Evolutionary conservation across 2,329 filamentous ascomycete genomes (phyloP), one percentile per base, ranked within the genome.

Genomic region (Colletotrichum echinochloae): DNA sequence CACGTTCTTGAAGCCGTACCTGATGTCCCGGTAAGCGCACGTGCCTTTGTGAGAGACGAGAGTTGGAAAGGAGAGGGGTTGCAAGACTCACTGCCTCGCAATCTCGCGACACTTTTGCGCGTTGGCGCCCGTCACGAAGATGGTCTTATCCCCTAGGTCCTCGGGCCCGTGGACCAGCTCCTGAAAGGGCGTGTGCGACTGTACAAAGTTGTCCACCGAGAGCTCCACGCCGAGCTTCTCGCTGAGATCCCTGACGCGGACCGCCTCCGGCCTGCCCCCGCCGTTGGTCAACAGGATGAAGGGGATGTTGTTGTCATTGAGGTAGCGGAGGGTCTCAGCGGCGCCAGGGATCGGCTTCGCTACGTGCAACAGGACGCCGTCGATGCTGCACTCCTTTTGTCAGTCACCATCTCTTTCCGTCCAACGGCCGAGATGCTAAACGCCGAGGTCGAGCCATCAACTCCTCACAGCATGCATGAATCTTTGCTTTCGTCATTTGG

Each of bases 271-370:
- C 77, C 92, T 94, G 68, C 96, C 96, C 51, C 96, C 96, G 75
- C 96, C 96, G 81, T 99, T 99, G 70, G 96, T 99, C 73, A 99
- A 86, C 41, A 99, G 89, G 76, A 99, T 95, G 82, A 97, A 98
- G 16, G 95, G 95, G 55, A 98, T 94, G 56, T 88, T 86, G 77
- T 94, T 87, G 56, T 87, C 82, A 75, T 94, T 90, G 26, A 98
- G 90, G 76, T 90, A 91, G 37, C 85, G 83, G 26, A 99, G 87
- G 18, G 94, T 88, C 76, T 93, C 87, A 1, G 89, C 85, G 1
- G 96, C 95, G 39, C 93, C 92, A 1, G 94, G 92, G 56, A 98
- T 90, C 3, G 93, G 90, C 72, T 91, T 89, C 5, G 92, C 89
- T 71, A 92, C 92, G 77, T 95, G 94, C 39, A 98, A 87, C 26